Percentiles rank a stretch among this genome's conserved stretches.
phyloP scores from a whole-genome alignment of 371 early-diverging fungal genomes.

The Phascolomyces articulosus region DNA sequence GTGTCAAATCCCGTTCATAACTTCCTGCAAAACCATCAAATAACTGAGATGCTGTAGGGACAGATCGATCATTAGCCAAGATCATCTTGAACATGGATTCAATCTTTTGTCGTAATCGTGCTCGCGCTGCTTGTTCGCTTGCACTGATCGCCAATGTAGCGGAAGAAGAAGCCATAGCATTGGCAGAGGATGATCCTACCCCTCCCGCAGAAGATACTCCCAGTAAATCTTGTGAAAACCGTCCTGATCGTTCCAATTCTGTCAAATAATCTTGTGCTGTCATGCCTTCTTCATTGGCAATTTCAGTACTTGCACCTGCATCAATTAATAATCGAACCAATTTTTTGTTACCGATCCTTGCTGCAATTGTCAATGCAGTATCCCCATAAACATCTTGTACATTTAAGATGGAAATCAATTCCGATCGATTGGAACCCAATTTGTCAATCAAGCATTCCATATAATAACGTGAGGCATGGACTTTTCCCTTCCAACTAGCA shows the following conservation, averaged over 20 bases:
- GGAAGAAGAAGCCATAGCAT: too few relatives aligned
- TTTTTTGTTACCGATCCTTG: slow-evolving; percentile 75
- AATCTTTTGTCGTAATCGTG: slow-evolving; percentile 19
- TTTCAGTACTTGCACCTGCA: slow-evolving; percentile 79
- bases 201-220: background rate
- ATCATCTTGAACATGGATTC: slow-evolving; percentile 16
- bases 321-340: slow-evolving; percentile 77
- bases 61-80: slow-evolving; percentile 13
- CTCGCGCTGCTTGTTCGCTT: slow-evolving; percentile 17
- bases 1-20: slow-evolving; percentile 22
- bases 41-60: slow-evolving; percentile 14
- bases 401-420: slow-evolving; percentile 76
- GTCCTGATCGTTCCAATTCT: slow-evolving; percentile 35
- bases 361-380: slow-evolving; percentile 90
- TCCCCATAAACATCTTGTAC: slow-evolving; percentile 89
- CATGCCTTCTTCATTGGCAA: slow-evolving; percentile 78
- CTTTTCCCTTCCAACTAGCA: slow-evolving; percentile 74
- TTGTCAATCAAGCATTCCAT: slow-evolving; percentile 82
- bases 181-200: background rate
- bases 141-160: slow-evolving; percentile 5
- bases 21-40: slow-evolving; percentile 20
- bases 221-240: slow-evolving; percentile 8
- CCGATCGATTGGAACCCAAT: slow-evolving; percentile 54
- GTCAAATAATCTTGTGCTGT: slow-evolving; percentile 63
- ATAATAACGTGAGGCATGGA: slow-evolving; percentile 83